phyloP scores from a whole-genome alignment of 2,329 filamentous ascomycete genomes.

The Cadophora gregata region DNA sequence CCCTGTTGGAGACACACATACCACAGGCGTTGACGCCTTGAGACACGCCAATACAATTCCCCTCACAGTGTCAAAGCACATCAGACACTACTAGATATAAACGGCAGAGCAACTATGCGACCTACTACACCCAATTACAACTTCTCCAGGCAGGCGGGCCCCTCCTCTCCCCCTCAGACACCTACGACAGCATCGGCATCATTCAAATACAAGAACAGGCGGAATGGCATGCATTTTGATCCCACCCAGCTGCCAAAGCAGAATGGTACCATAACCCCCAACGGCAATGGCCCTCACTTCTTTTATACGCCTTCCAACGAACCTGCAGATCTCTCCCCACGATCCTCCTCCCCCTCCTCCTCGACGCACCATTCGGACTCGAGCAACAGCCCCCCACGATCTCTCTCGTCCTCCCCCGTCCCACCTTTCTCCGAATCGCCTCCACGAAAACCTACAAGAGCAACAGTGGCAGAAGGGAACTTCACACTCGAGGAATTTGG shows the following conservation, averaged over 20 bases:
- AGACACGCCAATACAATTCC: constrained; percentile 29
- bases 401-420: constrained; percentile 36
- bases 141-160: constrained; percentile 46
- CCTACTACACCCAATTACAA: constrained; percentile 52
- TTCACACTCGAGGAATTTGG: constrained; percentile 44
- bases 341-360: constrained; percentile 46
- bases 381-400: constrained; percentile 39
- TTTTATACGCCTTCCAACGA: constrained; percentile 44
- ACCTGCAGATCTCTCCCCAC: constrained; percentile 49
- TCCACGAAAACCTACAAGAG: constrained; percentile 19
- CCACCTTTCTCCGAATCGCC: constrained; percentile 27
- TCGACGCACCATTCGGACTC: constrained; percentile 40
- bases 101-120: constrained; percentile 42
- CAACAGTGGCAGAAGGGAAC: constrained; percentile 37
- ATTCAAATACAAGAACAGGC: constrained; percentile 43
- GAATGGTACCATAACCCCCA: constrained; percentile 51
- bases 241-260: constrained; percentile 41
- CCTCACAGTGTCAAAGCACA: constrained; percentile 25
- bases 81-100: constrained; percentile 19
- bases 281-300: constrained; percentile 44
- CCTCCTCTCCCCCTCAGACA: constrained; percentile 56
- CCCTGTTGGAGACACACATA: constrained; percentile 45
- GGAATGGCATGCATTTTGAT: constrained; percentile 38
- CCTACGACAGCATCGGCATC: constrained; percentile 46
- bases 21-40: constrained; percentile 44